Conservation (phyloP, 768 basidiomycete genomes). For the Tulasnella sp. region DNA sequence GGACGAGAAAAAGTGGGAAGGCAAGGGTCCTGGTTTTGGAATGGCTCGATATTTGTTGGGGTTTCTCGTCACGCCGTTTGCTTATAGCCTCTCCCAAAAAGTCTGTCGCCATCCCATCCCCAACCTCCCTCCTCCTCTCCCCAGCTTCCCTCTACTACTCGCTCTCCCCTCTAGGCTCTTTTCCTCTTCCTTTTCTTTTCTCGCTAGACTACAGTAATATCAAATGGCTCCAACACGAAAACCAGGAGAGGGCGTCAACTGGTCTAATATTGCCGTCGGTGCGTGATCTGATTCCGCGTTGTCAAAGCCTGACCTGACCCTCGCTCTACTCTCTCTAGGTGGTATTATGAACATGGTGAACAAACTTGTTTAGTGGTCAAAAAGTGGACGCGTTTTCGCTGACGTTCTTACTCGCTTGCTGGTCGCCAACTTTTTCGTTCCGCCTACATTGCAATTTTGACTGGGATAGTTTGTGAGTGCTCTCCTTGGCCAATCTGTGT, state of each 20-base stretch:
- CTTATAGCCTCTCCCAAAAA: constrained; percentile 3
- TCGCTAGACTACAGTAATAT: neutral
- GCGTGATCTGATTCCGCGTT: constrained; percentile 38
- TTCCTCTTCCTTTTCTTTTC: neutral
- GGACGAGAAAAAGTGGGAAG: neutral
- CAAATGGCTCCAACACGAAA: constrained; percentile 43
- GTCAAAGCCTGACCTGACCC: constrained; percentile 30
- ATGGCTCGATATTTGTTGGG: constrained; percentile 15
- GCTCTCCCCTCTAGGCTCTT: constrained; percentile 7
- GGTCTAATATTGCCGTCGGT: constrained; percentile 96
- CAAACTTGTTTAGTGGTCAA: neutral
- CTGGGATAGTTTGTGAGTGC: constrained; percentile 30
- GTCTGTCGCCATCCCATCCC: constrained; percentile 1
- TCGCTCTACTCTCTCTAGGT: constrained; percentile 48
- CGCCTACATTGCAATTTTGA: neutral
- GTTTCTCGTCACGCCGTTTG: constrained; percentile 8
- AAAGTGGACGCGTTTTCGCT: constrained; percentile 11
- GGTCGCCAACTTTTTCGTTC: neutral
- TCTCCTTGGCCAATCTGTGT: neutral
- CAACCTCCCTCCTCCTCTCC: neutral
- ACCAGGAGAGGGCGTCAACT: constrained; percentile 85
- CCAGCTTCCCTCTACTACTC: neutral
- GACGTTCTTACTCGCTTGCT: constrained; percentile 25
- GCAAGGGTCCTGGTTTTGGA: neutral
- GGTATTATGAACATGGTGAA: constrained; percentile 97